Evolutionary conservation across 2,329 filamentous ascomycete species (phyloP).

Genomic region (Beauveria brongniartii): DNA sequence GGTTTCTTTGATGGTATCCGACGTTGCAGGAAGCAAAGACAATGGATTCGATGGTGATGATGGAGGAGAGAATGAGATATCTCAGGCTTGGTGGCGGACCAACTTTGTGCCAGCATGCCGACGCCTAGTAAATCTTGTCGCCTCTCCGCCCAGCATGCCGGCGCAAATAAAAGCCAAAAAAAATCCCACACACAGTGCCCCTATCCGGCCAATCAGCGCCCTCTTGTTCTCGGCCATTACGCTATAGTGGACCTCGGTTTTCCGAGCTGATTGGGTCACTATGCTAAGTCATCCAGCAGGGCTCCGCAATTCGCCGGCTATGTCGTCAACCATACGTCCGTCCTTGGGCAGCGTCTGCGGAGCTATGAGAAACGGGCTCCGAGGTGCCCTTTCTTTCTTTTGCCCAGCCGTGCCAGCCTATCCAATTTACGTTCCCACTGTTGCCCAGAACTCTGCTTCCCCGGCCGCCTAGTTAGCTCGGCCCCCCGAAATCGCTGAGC

Average conservation of each 20-base stretch:
- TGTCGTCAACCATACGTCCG: constrained; percentile 4
- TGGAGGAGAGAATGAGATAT: not conserved
- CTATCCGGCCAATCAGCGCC: constrained; percentile 23
- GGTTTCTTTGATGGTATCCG: not conserved
- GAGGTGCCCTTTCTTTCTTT: not conserved
- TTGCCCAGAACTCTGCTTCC: not conserved
- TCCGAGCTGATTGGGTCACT: constrained; percentile 9
- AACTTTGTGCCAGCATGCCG: not conserved
- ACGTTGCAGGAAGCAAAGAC: not conserved
- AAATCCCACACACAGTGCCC: not conserved
- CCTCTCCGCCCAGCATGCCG: not conserved
- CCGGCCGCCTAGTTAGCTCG: not conserved
- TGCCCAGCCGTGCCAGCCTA: too few relatives aligned
- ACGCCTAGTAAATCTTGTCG: not conserved
- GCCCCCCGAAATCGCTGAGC: constrained; percentile 3
- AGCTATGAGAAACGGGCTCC: constrained; percentile 4
- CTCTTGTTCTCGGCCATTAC: constrained; percentile 17
- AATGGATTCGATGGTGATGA: not conserved
- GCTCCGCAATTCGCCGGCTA: not conserved
- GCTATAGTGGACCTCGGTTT: constrained; percentile 9
- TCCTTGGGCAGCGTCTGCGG: not conserved
- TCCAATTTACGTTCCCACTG: not conserved
- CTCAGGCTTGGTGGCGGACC: constrained; percentile 5
- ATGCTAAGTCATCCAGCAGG: not conserved
- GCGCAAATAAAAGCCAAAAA: constrained; percentile 12